Evolutionary conservation across 2,329 filamentous ascomycete genomes (phyloP).

Genomic region (Aspergillus glaucus): DNA sequence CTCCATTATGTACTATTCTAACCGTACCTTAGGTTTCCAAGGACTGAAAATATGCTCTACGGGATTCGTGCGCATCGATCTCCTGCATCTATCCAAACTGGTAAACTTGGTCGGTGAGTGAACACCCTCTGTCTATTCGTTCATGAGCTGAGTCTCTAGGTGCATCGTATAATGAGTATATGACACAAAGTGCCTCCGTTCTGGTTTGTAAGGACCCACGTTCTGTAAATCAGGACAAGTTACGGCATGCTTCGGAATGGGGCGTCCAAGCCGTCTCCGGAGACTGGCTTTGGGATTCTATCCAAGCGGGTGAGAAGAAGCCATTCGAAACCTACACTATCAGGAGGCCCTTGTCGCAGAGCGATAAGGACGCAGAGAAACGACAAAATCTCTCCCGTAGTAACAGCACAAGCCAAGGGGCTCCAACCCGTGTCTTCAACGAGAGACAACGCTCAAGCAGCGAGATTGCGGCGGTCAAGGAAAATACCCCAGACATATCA

Average conservation of each 20-base stretch:
- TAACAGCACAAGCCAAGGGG: slow-evolving; percentile 1
- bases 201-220: slow-evolving; percentile 62
- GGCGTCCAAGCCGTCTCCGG: slow-evolving; percentile 72
- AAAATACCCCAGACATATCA: background rate
- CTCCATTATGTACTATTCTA: slow-evolving; percentile 2
- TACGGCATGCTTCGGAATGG: slow-evolving; percentile 68
- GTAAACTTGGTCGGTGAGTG: slow-evolving; percentile 61
- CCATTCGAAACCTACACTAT: slow-evolving; percentile 44
- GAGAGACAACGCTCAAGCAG: background rate
- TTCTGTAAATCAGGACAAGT: slow-evolving; percentile 61
- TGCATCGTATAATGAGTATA: slow-evolving; percentile 70
- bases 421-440: background rate
- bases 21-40: slow-evolving; percentile 50
- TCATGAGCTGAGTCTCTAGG: slow-evolving; percentile 40
- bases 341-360: slow-evolving; percentile 19
- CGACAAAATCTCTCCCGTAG: slow-evolving; percentile 11
- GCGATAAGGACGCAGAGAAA: slow-evolving; percentile 11
- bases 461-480: background rate
- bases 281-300: slow-evolving; percentile 80
- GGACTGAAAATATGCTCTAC: slow-evolving; percentile 71
- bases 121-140: background rate
- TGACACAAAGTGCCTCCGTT: slow-evolving; percentile 66
- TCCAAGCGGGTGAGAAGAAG: slow-evolving; percentile 48
- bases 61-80: slow-evolving; percentile 75
- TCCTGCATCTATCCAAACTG: slow-evolving; percentile 75